phyloP scores from a whole-genome alignment of 176 grass and related monocot species.

The Guadua angustifolia region DNA sequence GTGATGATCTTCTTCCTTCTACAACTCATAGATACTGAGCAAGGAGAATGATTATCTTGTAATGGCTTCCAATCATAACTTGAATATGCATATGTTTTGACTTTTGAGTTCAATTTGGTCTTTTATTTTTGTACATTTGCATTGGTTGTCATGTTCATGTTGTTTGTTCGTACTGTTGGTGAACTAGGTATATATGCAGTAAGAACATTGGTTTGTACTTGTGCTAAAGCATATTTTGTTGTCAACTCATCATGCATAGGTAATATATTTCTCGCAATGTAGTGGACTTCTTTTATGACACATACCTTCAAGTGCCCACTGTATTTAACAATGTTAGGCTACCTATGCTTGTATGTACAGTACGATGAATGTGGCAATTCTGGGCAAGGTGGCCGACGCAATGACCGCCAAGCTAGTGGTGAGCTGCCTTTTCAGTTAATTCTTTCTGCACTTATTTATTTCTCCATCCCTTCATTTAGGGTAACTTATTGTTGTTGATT shows the following conservation, averaged over 20 bases:
- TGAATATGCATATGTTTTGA: background rate
- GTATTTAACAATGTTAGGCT: conserved; percentile 85
- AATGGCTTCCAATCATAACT: background rate
- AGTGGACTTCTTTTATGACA: conserved; percentile 56
- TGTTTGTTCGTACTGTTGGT: background rate
- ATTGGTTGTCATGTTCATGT: background rate
- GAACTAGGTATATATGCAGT: conserved; percentile 3
- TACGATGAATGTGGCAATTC: conserved; percentile 69
- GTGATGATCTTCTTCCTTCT: background rate
- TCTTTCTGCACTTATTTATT: conserved; percentile 33
- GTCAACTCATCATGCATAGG: conserved; percentile 28
- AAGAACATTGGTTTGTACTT: conserved; percentile 22
- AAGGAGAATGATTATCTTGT: conserved; percentile 2
- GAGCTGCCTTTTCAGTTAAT: conserved; percentile 25
- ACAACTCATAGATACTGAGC: background rate
- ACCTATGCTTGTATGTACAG: conserved; percentile 90
- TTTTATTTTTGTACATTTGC: background rate
- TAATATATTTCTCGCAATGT: conserved; percentile 57
- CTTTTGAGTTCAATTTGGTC: background rate
- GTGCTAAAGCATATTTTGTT: conserved; percentile 29
- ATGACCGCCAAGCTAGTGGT: conserved; percentile 58
- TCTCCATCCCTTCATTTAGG: conserved; percentile 15
- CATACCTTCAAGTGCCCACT: conserved; percentile 57
- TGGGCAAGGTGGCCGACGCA: conserved; percentile 71
- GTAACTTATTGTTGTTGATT: conserved; percentile 34